phyloP scores from a whole-genome alignment of 805 yeast genomes.

The Sporopachydermia lactativora region DNA sequence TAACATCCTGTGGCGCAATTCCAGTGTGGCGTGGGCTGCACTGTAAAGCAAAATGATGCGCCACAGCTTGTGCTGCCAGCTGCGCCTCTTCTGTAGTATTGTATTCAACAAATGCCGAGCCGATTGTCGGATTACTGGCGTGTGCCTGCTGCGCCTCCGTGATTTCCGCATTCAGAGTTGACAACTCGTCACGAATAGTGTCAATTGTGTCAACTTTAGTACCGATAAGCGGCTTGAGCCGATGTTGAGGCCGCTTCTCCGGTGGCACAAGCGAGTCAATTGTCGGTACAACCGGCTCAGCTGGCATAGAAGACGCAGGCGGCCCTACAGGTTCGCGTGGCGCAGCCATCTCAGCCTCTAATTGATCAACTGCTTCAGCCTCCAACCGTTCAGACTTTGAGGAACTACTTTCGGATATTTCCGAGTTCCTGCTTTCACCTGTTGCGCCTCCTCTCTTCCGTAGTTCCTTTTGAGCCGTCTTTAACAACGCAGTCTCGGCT shows the following conservation, averaged over 20 bases:
- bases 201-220: slow-evolving; percentile 51
- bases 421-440: slow-evolving; percentile 34
- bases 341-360: no score
- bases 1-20: slow-evolving; percentile 64
- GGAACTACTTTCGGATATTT: slow-evolving; percentile 34
- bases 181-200: slow-evolving; percentile 41
- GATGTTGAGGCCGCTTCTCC: slow-evolving; percentile 53
- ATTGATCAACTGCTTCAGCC: no score
- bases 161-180: slow-evolving; percentile 42
- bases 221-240: slow-evolving; percentile 30
- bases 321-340: no score
- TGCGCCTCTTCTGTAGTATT: slow-evolving; percentile 79
- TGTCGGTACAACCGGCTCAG: slow-evolving; percentile 25
- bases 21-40: slow-evolving; percentile 40
- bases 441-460: slow-evolving; percentile 47
- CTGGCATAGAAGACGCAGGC: not conserved
- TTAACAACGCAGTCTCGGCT: slow-evolving; percentile 45
- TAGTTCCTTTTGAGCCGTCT: slow-evolving; percentile 48
- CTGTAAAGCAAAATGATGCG: slow-evolving; percentile 28
- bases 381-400: no score
- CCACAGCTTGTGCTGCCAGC: slow-evolving; percentile 72
- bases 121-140: slow-evolving; percentile 43
- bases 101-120: slow-evolving; percentile 74
- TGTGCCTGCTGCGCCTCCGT: slow-evolving; percentile 37
- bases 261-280: slow-evolving; percentile 45